Base-by-base conservation (phyloP, 495 filamentous ascomycete species). In the Rusavskia elegans region DNA sequence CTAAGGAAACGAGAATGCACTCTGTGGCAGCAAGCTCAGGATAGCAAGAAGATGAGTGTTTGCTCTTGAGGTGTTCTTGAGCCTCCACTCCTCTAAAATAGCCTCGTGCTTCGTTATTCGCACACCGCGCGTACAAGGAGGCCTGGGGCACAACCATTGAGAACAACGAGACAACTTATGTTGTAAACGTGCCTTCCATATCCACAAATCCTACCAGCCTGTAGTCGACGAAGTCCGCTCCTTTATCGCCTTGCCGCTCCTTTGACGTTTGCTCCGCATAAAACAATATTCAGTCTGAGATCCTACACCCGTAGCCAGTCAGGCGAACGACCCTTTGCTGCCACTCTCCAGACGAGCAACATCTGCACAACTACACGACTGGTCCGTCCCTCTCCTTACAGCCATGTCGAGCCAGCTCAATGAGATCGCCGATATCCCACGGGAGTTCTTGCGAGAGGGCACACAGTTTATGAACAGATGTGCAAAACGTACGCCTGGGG, bases 401-500 rank as follows among this genome's bases (percentile, higher is more conserved):
- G 36, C 16, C 16, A 86, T 85, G 82, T 78, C 84, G 52, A 86
- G 90, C 60, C 81, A 85, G 61, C 61, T 89, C 54, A 80, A 87
- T 63, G 85, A 89, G 59, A 68, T 89, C 57, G 74, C 82, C 58
- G 86, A 89, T 63, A 82, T 89, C 62, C 87, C 87, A 51, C 73
- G 78, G 66, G 84, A 89, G 64, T 93, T 93, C 66, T 61, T 90
- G 56, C 80, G 77, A 57, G 87, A 92, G 58, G 87, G 87, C 55
- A 74, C 83, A 45, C 79, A 82, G 58, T 93, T 93, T 69, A 74
- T 92, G 56, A 85, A 85, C 66, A 73, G 59, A 57, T 61, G 5
- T 17, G 17, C 48, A 14, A 20, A 46, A 14, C 14, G 11, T 49
- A 17, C 20, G 42, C 42, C 44, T 23, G 14, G 14, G 19, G 23